These are phyloP conservation scores for Blastocladiella britannica DNA, from an alignment of 192 early-diverging fungal genomes.

Conservation along the genomic window DNA sequence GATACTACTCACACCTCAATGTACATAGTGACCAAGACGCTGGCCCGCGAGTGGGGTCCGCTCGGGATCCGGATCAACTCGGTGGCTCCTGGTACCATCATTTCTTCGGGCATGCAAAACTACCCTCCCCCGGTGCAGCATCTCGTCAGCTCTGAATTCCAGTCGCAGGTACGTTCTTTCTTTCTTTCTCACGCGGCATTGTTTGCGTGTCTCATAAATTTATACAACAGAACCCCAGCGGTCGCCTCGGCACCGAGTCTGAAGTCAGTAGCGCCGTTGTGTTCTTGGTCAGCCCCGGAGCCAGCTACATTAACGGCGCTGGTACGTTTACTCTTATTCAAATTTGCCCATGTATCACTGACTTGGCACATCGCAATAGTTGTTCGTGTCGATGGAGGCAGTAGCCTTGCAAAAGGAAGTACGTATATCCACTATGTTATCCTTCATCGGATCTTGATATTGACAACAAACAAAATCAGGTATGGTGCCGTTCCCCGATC, in stretches of 20 bases:
- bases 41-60: constrained; percentile 25
- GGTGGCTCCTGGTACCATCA: constrained; percentile 28
- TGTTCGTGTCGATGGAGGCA: too few relatives aligned
- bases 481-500: neutral
- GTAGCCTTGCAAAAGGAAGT: too few relatives aligned
- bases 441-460: too few relatives aligned
- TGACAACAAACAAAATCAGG: too few relatives aligned
- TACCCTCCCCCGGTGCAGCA: constrained; percentile 21
- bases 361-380: too few relatives aligned
- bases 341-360: too few relatives aligned
- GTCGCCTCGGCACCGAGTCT: constrained; percentile 26
- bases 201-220: neutral
- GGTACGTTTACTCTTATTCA: too few relatives aligned
- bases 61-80: constrained; percentile 28
- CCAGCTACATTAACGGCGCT: constrained; percentile 21
- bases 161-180: neutral
- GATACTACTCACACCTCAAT: too few relatives aligned
- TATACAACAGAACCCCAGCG: constrained; percentile 15
- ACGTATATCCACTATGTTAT: too few relatives aligned
- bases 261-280: constrained; percentile 25
- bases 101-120: constrained; percentile 25
- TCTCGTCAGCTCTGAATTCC: constrained; percentile 7
- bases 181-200: neutral
- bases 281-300: constrained; percentile 24
- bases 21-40: constrained; percentile 17